Percentiles rank a stretch among this genome's conserved stretches.
Evolutionary conservation across 169 alveolate genomes (phyloP).

Genomic region (Plasmodium gaboni): DNA sequence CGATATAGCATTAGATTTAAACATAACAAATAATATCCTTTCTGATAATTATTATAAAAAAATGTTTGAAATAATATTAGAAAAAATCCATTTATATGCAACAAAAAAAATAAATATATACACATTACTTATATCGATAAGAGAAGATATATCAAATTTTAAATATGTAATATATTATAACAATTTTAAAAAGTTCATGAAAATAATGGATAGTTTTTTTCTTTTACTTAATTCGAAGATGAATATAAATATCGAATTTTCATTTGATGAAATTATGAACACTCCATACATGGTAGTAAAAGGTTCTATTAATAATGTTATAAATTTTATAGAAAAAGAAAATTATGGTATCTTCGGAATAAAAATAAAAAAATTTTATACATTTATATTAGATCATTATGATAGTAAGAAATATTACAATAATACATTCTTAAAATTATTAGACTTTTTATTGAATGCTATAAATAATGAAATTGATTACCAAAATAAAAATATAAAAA

Average conservation of each 20-base stretch:
- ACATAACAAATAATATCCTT: constrained; percentile 14
- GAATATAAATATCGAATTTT: constrained; percentile 35
- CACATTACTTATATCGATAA: constrained; percentile 48
- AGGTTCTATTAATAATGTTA: constrained; percentile 27
- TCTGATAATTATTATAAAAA: constrained; percentile 36
- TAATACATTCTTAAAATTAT: constrained; percentile 2
- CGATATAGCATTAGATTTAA: constrained; percentile 23
- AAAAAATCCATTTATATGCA: constrained; percentile 35
- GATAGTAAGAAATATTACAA: constrained; percentile 5
- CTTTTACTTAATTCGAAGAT: constrained; percentile 20
- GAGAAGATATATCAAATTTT: constrained; percentile 70
- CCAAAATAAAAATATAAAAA: constrained; percentile 1
- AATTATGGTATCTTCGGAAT: constrained; percentile 16
- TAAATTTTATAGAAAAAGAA: constrained; percentile 35
- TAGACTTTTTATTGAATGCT: constrained; percentile 29
- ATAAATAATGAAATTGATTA: constrained; percentile 24
- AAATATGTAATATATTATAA: constrained; percentile 55
- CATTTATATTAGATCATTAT: constrained; percentile 7
- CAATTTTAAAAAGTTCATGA: constrained; percentile 34
- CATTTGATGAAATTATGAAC: constrained; percentile 43
- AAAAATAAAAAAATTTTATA: constrained; percentile 11
- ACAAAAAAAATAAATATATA: constrained; percentile 39
- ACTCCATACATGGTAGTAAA: constrained; percentile 25
- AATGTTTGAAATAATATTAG: constrained; percentile 43
- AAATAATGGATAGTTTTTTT: constrained; percentile 55